Evolutionary conservation across 1,284 basidiomycete species (phyloP).

Genomic region (Pseudozyma tsukubaensis): DNA sequence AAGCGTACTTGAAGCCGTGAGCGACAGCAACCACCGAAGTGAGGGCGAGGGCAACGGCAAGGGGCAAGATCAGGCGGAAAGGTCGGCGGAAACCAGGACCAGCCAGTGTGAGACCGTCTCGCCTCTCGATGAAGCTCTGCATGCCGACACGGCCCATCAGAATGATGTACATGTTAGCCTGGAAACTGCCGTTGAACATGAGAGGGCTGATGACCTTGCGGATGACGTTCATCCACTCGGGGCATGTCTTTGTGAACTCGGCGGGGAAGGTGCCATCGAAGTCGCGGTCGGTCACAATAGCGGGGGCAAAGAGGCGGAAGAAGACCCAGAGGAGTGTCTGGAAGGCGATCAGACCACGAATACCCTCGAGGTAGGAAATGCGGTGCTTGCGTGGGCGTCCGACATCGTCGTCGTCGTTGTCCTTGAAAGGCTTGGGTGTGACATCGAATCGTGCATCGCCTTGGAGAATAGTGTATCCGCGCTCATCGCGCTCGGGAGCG

Average conservation of each 20-base stretch:
- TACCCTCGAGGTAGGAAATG: slow-evolving; percentile 46
- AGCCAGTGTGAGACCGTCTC: slow-evolving; percentile 45
- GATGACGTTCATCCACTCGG: slow-evolving; percentile 50
- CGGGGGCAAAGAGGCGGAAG: slow-evolving; percentile 56
- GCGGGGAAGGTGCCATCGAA: slow-evolving; percentile 45
- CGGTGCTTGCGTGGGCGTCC: slow-evolving; percentile 42
- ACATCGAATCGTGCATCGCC: slow-evolving; percentile 44
- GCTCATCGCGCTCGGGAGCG: slow-evolving; percentile 35
- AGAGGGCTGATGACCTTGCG: slow-evolving; percentile 54
- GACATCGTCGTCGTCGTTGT: slow-evolving; percentile 36
- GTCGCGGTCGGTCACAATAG: slow-evolving; percentile 51
- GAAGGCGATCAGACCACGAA: slow-evolving; percentile 52
- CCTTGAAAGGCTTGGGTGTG: slow-evolving; percentile 39
- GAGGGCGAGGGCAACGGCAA: slow-evolving; percentile 50
- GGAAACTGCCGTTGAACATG: slow-evolving; percentile 54
- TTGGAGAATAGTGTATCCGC: slow-evolving; percentile 45
- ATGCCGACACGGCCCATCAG: slow-evolving; percentile 50
- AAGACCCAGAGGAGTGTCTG: slow-evolving; percentile 57
- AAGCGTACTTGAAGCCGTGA: slow-evolving; percentile 48
- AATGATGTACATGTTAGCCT: slow-evolving; percentile 57
- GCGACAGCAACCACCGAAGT: slow-evolving; percentile 38
- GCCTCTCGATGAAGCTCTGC: slow-evolving; percentile 55
- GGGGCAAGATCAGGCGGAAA: slow-evolving; percentile 49
- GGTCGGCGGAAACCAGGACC: slow-evolving; percentile 58
- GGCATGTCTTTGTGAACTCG: slow-evolving; percentile 44